These are phyloP conservation scores for Metschnikowia gelsemii DNA, from an alignment of 805 yeast genomes.

Conservation along the genomic window DNA sequence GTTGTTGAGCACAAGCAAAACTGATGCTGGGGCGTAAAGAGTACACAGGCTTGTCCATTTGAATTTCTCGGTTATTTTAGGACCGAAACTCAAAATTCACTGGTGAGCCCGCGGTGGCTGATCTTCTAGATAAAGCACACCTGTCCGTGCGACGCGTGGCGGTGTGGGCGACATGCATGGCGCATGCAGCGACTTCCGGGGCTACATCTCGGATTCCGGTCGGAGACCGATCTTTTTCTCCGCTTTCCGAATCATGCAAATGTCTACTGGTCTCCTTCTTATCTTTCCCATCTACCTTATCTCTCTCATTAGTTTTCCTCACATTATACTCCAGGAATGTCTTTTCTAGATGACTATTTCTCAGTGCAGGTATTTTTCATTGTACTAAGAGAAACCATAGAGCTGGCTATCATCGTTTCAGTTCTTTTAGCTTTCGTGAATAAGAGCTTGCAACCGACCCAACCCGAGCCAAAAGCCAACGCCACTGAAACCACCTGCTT, in stretches of 20 bases:
- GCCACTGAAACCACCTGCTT: not conserved
- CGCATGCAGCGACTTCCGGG: conserved; percentile 1
- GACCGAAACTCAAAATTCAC: no score
- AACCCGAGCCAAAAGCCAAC: not conserved
- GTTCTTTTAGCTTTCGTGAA: conserved; percentile 23
- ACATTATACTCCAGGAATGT: no score
- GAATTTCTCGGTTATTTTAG: no score
- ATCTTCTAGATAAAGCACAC: conserved; percentile 3
- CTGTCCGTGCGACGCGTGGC: not conserved
- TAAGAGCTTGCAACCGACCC: conserved; percentile 11
- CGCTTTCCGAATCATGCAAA: no score
- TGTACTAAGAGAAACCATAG: conserved; percentile 22
- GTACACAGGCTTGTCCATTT: no score
- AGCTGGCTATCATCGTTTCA: conserved; percentile 24
- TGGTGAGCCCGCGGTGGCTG: no score
- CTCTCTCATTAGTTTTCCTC: no score
- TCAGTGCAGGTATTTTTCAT: conserved; percentile 24
- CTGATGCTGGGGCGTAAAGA: no score
- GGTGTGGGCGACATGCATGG: not conserved
- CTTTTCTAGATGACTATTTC: conserved; percentile 18
- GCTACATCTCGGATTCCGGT: not conserved
- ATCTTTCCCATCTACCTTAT: not conserved
- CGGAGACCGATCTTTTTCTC: not conserved
- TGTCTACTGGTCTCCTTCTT: no score
- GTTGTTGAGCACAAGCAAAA: no score